These are phyloP conservation scores for Candida gorgasii DNA, from an alignment of 805 yeast genomes.

Conservation along the genomic window DNA sequence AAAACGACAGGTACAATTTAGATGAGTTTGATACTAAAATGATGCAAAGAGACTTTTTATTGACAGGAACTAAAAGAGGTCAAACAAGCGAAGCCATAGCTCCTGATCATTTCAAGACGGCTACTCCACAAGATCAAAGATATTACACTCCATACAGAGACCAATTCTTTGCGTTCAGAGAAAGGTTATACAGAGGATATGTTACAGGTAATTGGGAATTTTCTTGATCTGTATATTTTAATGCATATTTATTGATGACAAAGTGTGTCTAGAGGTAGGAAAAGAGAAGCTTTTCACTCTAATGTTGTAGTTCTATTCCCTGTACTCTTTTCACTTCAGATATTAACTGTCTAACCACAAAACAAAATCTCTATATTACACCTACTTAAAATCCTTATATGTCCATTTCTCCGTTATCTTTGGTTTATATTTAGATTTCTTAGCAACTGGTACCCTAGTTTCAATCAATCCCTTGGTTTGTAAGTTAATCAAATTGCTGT, in stretches of 20 bases:
- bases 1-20: slow-evolving; percentile 45
- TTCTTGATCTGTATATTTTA: slow-evolving; percentile 13
- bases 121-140: slow-evolving; percentile 30
- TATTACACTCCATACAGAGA: slow-evolving; percentile 50
- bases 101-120: slow-evolving; percentile 74
- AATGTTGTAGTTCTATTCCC: too few relatives aligned
- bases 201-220: slow-evolving; percentile 48
- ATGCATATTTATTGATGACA: slow-evolving; percentile 9
- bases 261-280: too few relatives aligned
- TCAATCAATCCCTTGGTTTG: slow-evolving; percentile 89
- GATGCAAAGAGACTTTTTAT: slow-evolving; percentile 73
- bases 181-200: slow-evolving; percentile 48
- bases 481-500: slow-evolving; percentile 76
- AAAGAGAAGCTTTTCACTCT: too few relatives aligned
- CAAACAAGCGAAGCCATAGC: slow-evolving; percentile 68
- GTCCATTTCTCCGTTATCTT: slow-evolving; percentile 91
- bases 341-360: background rate
- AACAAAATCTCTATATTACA: background rate
- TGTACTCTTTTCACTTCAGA: too few relatives aligned
- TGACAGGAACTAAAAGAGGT: slow-evolving; percentile 74
- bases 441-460: slow-evolving; percentile 69
- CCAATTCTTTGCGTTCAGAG: slow-evolving; percentile 47
- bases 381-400: slow-evolving; percentile 79
- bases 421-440: slow-evolving; percentile 65
- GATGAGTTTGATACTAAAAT: slow-evolving; percentile 45